Base-by-base conservation (phyloP, 495 filamentous ascomycete species). In the Schizothecium vesticola region DNA sequence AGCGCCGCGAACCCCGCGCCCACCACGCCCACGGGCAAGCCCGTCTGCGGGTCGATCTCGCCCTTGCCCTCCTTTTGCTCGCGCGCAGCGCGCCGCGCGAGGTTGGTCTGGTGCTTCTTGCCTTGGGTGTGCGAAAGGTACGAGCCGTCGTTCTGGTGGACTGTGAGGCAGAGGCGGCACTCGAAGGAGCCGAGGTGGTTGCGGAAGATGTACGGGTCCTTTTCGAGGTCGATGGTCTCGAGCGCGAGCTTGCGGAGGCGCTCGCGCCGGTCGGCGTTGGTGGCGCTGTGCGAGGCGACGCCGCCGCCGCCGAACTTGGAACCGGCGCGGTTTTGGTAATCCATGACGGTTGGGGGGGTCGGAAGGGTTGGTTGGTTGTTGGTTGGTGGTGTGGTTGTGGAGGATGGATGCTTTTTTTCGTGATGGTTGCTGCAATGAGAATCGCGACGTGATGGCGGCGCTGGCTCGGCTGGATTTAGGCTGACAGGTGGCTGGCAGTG, bases 131-230 rank as follows among this genome's bases (percentile, higher is more conserved):
- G 95, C 0, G 95, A 94, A 73, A 99, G 93, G 82, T 99, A 99
- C 64, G 94, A 97, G 71, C 95, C 95, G 82, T 99, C 95, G 80
- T 99, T 99, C 74, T 99, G 95, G 85, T 99, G 95, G n/a, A 98
- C 96, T 3, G 95, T 99, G 31, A 99, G 84, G 73, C 95, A 99
- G 56, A 99, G 90, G 19, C 96, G 92, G 78, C 95, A 99, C 77
- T 99, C 95, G 82, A 97, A 99, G 78, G 90, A 94, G 70, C 95
- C 95, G 71, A 98, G 92, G 75, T 99, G 95, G 83, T 99, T 99
- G 77, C 96, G 97, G 91, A 99, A 98, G 86, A 99, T 97, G 85
- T 98, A 99, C 0, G 95, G 95, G 82, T 99, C 95, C 81, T 98
- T 98, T 77, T 98, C 96, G 59, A 99, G 89, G 80, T 99, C 96